Evolutionary conservation across 257 asterid genomes (phyloP).

Genomic region (Galeopsis tetrahit): DNA sequence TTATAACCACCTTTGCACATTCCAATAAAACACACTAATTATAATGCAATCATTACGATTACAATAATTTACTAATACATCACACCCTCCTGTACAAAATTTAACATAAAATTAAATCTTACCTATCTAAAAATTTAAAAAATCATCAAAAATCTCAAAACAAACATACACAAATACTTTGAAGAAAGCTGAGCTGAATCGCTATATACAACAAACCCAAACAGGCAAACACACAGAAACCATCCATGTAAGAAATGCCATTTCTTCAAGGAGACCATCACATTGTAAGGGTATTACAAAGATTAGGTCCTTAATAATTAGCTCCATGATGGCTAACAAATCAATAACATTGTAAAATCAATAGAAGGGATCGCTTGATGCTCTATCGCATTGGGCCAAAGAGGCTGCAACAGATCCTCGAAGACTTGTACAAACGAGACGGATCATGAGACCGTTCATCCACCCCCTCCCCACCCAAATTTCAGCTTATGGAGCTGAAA

Average conservation of each 20-base stretch:
- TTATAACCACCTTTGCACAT: too few species aligned
- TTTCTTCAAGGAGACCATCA: conserved; percentile 5
- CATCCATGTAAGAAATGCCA: neutral
- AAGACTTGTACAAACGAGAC: neutral
- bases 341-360: neutral
- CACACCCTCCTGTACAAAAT: too few species aligned
- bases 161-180: neutral
- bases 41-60: too few species aligned
- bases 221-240: neutral
- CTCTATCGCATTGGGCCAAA: neutral
- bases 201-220: neutral
- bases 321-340: conserved; percentile 7
- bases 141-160: too few species aligned
- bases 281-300: neutral
- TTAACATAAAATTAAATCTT: too few species aligned
- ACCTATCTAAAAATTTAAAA: too few species aligned
- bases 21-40: too few species aligned
- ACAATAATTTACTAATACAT: too few species aligned
- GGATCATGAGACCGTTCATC: neutral
- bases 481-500: conserved; percentile 1
- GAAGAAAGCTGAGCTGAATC: neutral
- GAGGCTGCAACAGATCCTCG: neutral
- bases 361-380: neutral
- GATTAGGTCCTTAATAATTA: neutral
- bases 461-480: neutral